Conservation (phyloP, 2,329 filamentous ascomycete genomes). For the Sporothrix protearum region DNA sequence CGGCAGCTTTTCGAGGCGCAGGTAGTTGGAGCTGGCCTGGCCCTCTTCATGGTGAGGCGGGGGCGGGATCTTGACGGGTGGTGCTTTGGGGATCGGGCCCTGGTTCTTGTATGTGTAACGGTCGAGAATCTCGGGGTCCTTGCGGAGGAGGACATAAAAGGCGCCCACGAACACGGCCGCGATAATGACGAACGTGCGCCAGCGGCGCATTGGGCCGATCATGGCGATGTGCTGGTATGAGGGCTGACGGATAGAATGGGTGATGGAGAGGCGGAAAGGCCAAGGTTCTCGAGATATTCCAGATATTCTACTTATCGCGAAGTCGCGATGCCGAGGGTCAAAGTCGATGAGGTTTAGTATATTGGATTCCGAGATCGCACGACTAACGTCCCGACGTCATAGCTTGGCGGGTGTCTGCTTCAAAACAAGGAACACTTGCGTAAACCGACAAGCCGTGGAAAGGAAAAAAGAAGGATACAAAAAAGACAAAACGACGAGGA, state of each 20-base stretch:
- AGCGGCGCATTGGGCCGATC: conserved; percentile 28
- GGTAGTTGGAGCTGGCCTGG: not conserved
- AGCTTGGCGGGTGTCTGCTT: not conserved
- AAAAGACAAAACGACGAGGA: not conserved
- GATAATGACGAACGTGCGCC: conserved; percentile 26
- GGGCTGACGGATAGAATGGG: not conserved
- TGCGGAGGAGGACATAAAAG: conserved; percentile 16
- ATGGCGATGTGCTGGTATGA: conserved; percentile 4
- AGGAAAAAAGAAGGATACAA: too few species aligned
- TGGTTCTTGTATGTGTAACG: conserved; percentile 16
- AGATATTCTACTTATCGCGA: not conserved
- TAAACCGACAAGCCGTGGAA: not conserved
- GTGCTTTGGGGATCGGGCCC: conserved; percentile 13
- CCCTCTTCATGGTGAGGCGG: not conserved
- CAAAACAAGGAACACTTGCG: not conserved
- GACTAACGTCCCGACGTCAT: conserved; percentile 19
- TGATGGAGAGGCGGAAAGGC: not conserved
- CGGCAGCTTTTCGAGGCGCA: conserved; percentile 35
- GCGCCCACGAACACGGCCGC: conserved; percentile 18
- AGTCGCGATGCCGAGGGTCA: not conserved
- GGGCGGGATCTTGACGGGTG: conserved; percentile 21
- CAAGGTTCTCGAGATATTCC: not conserved
- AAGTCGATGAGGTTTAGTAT: not conserved
- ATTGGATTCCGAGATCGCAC: not conserved
- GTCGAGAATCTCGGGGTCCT: conserved; percentile 21